phyloP scores from a whole-genome alignment of 495 filamentous ascomycete genomes.

The Pseudevernia furfuracea region DNA sequence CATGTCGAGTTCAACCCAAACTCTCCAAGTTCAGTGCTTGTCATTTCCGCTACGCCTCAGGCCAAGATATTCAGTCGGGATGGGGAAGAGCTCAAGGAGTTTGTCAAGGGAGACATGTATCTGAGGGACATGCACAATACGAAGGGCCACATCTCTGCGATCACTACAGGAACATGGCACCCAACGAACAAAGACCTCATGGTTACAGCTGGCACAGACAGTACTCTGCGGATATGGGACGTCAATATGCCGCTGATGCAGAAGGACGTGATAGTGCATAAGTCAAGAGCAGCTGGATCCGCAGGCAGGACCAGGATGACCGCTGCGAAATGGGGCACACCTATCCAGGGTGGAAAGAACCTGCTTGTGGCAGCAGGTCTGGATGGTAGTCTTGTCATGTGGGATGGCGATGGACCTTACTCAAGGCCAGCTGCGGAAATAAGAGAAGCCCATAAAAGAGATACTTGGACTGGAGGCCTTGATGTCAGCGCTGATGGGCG shows the following conservation, averaged over 20 bases:
- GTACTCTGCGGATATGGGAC: slow-evolving; percentile 94
- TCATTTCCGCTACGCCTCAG: slow-evolving; percentile 78
- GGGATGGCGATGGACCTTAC: slow-evolving; percentile 80
- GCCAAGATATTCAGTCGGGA: slow-evolving; percentile 84
- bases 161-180: slow-evolving; percentile 80
- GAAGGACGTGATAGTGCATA: slow-evolving; percentile 89
- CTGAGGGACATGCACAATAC: slow-evolving; percentile 92
- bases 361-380: slow-evolving; percentile 80
- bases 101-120: slow-evolving; percentile 97
- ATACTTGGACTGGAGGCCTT: slow-evolving; percentile 91
- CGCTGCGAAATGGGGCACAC: slow-evolving; percentile 78
- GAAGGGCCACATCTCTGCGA: slow-evolving; percentile 88
- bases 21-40: slow-evolving; percentile 72
- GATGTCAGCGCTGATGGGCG: slow-evolving; percentile 87
- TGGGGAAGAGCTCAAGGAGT: slow-evolving; percentile 75
- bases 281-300: slow-evolving; percentile 74
- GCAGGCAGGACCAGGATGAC: slow-evolving; percentile 93
- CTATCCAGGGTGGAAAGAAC: slow-evolving; percentile 65
- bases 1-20: slow-evolving; percentile 79
- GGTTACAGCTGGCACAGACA: slow-evolving; percentile 86
- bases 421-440: slow-evolving; percentile 81
- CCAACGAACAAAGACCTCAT: slow-evolving; percentile 73
- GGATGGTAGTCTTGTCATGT: slow-evolving; percentile 90
- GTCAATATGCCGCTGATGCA: slow-evolving; percentile 78
- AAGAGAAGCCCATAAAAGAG: slow-evolving; percentile 67